Evolutionary conservation across 257 asterid species (phyloP).

Genomic region (Solanum rostratum): DNA sequence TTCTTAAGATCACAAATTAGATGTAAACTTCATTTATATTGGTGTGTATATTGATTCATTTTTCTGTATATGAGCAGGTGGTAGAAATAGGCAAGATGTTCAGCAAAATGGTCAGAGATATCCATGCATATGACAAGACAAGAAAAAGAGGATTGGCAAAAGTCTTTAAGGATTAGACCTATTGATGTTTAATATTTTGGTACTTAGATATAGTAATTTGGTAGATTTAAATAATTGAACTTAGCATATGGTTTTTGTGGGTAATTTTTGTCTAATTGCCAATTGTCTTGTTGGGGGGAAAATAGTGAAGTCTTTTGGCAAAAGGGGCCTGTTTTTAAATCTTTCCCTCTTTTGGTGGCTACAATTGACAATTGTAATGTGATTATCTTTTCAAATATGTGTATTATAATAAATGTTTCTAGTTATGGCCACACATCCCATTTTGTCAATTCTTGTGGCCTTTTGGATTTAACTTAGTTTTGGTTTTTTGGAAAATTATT

Average conservation of each 20-base stretch:
- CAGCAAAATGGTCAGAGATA: not conserved
- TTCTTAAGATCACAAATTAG: not conserved
- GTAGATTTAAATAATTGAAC: not conserved
- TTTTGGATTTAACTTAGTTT: not conserved
- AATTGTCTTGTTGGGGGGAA: not conserved
- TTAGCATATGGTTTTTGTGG: not conserved
- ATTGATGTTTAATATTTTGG: not conserved
- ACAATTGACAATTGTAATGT: not conserved
- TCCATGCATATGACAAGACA: not conserved
- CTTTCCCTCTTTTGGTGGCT: not conserved
- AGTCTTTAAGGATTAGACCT: not conserved
- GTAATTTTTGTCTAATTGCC: not conserved
- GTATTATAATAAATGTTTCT: not conserved
- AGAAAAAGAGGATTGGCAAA: not conserved
- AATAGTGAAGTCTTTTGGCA: not conserved
- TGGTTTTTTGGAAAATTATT: not conserved
- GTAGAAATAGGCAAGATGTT: constrained; percentile 4
- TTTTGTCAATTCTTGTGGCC: not conserved
- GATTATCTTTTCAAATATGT: not conserved
- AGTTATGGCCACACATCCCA: not conserved
- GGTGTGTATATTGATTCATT: too few species aligned
- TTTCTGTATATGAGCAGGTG: not conserved
- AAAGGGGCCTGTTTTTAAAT: not conserved
- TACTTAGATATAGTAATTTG: not conserved
- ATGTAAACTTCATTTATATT: too few species aligned